Evolutionary conservation across 2,329 filamentous ascomycete species (phyloP).

Genomic region (Colletotrichum gigasporum): DNA sequence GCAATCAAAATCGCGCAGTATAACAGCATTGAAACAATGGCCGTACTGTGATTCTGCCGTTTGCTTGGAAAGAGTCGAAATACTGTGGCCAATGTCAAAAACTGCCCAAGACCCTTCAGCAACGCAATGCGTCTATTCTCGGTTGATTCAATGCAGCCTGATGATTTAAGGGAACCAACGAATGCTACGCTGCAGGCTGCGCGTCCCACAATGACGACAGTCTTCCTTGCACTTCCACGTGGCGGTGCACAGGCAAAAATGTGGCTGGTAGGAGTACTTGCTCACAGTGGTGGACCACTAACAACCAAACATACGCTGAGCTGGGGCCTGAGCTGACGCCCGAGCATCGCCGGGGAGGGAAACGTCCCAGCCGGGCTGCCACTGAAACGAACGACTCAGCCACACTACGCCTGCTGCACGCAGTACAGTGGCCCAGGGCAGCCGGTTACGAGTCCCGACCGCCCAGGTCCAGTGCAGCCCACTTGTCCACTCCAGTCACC

Average conservation of each 20-base stretch:
- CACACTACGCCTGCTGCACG: too few species aligned
- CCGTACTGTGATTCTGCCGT: background rate
- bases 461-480: constrained; percentile 5
- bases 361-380: constrained; percentile 13
- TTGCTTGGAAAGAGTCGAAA: background rate
- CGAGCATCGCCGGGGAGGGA: constrained; percentile 22
- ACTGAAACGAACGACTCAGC: constrained; percentile 32
- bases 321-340: constrained; percentile 25
- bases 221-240: constrained; percentile 26
- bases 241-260: constrained; percentile 19
- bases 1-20: background rate
- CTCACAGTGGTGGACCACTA: background rate
- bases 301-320: background rate
- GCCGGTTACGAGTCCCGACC: constrained; percentile 18
- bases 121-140: too few species aligned
- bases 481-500: too few species aligned
- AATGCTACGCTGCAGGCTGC: constrained; percentile 6
- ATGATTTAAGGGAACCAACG: constrained; percentile 6
- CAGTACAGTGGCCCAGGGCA: constrained; percentile 17
- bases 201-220: constrained; percentile 31
- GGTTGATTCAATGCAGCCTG: background rate
- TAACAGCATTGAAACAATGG: background rate
- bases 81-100: too few species aligned
- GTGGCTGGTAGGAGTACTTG: constrained; percentile 14
- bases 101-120: too few species aligned